Evolutionary conservation across 176 grass and related monocot genomes (phyloP), one percentile per base, ranked within the genome.

Genomic region (Miscanthus lutarioriparius): DNA sequence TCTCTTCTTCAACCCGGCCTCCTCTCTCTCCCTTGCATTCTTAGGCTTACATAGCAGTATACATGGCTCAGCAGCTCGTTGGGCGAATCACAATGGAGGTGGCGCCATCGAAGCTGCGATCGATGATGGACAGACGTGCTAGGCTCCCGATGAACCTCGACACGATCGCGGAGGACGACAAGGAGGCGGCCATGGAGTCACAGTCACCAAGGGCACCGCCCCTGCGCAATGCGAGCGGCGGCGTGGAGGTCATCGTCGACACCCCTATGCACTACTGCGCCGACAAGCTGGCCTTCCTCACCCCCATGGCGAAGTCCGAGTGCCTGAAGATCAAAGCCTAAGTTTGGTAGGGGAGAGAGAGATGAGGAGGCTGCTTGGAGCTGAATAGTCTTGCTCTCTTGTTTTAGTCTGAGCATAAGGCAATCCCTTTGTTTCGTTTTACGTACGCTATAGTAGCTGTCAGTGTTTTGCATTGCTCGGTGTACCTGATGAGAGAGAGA

Each of bases 31-130:
- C 0, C 25, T 25, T 58, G 11, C 19, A 51, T 26, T 35, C 32
- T 47, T 28, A 80, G n/a, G n/a, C n/a, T n/a, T n/a, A n/a, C n/a
- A n/a, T n/a, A n/a, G n/a, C n/a, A n/a, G 62, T 33, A 72, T 13
- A 64, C 15, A 87, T 75, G 76, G 62, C 62, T 70, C 89, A 71
- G 17, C 54, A 76, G 19, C 12, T 70, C 3, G 19, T 12, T 1
- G 48, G 12, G 36, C 68, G 62, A 22, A 27, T 87, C 40, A 64
- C 84, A 0, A 91, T 61, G 74, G 89, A 91, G 89, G 81, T 91
- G 0, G 81, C 89, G 1, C 89, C 89, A 0, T 61, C 89, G 0
- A 79, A 87, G 85, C 4, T 84, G 47, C 25, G 76, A 4, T 53
- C 81, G 1, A 69, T 76, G 16, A 5, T 32, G 22, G 3, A 2